Percentiles rank a stretch among this genome's conserved stretches.
Conservation (phyloP, 768 basidiomycete species). For the Leccinum ochraceum region DNA sequence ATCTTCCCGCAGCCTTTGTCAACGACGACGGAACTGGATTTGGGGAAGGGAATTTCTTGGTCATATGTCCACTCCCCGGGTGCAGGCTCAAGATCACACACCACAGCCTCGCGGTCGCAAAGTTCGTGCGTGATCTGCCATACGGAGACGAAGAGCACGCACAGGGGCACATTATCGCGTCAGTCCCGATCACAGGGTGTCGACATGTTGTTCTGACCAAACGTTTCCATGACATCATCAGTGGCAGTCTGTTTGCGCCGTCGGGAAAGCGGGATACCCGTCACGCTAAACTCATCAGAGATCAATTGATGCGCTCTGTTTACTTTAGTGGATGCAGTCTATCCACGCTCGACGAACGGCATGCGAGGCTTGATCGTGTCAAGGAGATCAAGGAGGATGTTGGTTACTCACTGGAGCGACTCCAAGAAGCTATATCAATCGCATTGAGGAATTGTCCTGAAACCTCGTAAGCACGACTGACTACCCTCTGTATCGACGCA, state of each 20-base stretch:
- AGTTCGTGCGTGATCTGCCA: conserved; percentile 43
- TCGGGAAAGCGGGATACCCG: conserved; percentile 26
- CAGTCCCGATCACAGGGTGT: conserved; percentile 19
- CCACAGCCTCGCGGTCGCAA: conserved; percentile 42
- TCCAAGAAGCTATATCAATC: conserved; percentile 22
- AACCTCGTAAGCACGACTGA: conserved; percentile 24
- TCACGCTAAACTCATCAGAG: conserved; percentile 32
- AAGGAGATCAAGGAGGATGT: conserved; percentile 28
- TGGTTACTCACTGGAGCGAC: conserved; percentile 27
- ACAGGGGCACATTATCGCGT: conserved; percentile 37
- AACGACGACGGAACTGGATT: conserved; percentile 47
- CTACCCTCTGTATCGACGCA: neutral
- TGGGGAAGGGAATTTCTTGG: conserved; percentile 42
- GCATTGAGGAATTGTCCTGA: conserved; percentile 21
- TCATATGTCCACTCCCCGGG: conserved; percentile 36
- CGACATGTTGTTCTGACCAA: neutral
- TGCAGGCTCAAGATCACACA: conserved; percentile 46
- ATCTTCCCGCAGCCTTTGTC: conserved; percentile 38
- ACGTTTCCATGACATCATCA: conserved; percentile 7
- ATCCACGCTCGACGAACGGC: conserved; percentile 15
- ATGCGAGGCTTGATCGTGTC: conserved; percentile 27
- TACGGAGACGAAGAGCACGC: conserved; percentile 13
- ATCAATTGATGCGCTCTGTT: conserved; percentile 25
- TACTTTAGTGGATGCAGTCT: conserved; percentile 15
- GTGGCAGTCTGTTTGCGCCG: conserved; percentile 38